A percentile compares a stretch with the other conserved stretches of the same genome.
phyloP scores from a whole-genome alignment of 1,284 basidiomycete species.

The Dichomitus squalens region DNA sequence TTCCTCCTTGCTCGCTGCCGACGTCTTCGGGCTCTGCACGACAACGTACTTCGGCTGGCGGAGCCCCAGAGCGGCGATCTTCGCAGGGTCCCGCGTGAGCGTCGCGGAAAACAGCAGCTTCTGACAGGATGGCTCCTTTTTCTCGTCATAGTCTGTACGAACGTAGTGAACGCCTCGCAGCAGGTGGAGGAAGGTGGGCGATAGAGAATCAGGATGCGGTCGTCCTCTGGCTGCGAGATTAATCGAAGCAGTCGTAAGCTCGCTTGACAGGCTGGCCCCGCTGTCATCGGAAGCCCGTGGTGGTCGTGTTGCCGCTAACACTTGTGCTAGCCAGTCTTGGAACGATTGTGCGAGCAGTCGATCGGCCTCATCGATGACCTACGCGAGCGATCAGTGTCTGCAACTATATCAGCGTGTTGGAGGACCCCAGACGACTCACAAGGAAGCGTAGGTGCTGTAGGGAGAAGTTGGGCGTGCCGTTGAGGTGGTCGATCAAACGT shows the following conservation, averaged over 20 bases:
- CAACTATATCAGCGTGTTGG: neutral
- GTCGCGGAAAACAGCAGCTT: slow-evolving; percentile 98
- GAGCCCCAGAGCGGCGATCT: slow-evolving; percentile 83
- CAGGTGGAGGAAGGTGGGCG: slow-evolving; percentile 58
- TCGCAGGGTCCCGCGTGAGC: slow-evolving; percentile 91
- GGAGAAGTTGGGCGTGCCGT: slow-evolving; percentile 87
- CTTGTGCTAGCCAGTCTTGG: slow-evolving; percentile 90
- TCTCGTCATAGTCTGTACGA: slow-evolving; percentile 56
- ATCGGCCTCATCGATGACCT: slow-evolving; percentile 99
- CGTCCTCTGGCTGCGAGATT: neutral
- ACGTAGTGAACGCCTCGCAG: slow-evolving; percentile 41
- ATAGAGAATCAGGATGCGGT: slow-evolving; percentile 52
- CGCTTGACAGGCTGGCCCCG: neutral
- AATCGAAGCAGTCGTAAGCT: neutral
- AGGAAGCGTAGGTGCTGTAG: slow-evolving; percentile 94
- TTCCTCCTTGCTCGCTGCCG: slow-evolving; percentile 36
- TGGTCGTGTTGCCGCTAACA: slow-evolving; percentile 72
- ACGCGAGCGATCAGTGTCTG: neutral
- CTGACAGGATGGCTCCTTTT: slow-evolving; percentile 74
- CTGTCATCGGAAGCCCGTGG: slow-evolving; percentile 29
- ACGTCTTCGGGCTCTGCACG: slow-evolving; percentile 53
- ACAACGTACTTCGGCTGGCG: slow-evolving; percentile 88
- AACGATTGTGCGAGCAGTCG: slow-evolving; percentile 93
- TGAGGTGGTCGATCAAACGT: slow-evolving; percentile 91
- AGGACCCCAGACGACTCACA: slow-evolving; percentile 41